A percentile compares a stretch with the other conserved stretches of the same genome.
These are phyloP conservation scores for Candida ipomoeae DNA, from an alignment of 805 yeast genomes.

Conservation along the genomic window DNA sequence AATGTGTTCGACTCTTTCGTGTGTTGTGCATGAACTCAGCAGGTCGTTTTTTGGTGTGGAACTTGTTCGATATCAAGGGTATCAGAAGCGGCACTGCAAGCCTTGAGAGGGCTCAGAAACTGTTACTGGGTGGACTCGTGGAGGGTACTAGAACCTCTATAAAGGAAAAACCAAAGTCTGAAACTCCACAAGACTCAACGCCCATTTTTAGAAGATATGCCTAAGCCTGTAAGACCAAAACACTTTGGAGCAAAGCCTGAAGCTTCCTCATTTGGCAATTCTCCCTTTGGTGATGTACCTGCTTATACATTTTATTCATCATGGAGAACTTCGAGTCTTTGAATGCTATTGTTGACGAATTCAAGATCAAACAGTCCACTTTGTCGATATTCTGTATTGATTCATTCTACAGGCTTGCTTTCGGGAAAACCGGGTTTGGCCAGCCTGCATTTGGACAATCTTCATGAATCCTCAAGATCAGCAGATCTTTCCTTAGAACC, in stretches of 20 bases:
- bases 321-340: too few species aligned
- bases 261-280: background rate
- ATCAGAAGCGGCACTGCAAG: conserved; percentile 31
- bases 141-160: background rate
- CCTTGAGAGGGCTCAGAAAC: conserved; percentile 6
- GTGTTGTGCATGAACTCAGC: conserved; percentile 58
- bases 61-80: conserved; percentile 54
- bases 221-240: background rate
- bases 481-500: too few species aligned
- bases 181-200: too few species aligned
- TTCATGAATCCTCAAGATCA: background rate
- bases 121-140: background rate
- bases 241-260: background rate
- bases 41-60: conserved; percentile 62
- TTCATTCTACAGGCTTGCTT: too few species aligned
- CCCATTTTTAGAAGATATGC: too few species aligned
- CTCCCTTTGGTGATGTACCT: background rate
- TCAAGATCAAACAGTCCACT: too few species aligned
- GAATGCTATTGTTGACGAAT: too few species aligned
- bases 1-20: conserved; percentile 18
- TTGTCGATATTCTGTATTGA: too few species aligned
- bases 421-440: conserved; percentile 17
- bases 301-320: too few species aligned
- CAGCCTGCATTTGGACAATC: conserved; percentile 9
- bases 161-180: too few species aligned